Base-by-base conservation (phyloP, 495 filamentous ascomycete species). In the Geopyxis carbonaria region DNA sequence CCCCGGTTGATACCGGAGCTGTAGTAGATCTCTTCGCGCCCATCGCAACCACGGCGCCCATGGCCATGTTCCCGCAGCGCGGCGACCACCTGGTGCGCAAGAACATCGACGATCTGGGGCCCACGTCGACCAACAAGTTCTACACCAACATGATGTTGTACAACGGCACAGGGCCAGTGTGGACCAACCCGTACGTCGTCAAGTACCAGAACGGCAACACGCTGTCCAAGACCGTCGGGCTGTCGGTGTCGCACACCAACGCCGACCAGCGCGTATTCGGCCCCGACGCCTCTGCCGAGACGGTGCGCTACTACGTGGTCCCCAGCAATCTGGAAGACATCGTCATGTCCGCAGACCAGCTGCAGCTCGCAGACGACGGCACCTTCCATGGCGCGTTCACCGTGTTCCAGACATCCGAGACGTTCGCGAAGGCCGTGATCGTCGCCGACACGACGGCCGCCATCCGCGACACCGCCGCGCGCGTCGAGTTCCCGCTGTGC, bases 131-230 rank as follows among this genome's bases (percentile, higher is more conserved):
- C 25, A 29, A n/a, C 25, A 29, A 29, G 50, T 94, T 93, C 59
- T 91, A 91, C 50, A 72, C 72, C 37, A 89, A 87, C 29, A 74
- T 91, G 47, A 86, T 85, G 50, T 62, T 93, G 2, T 80, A 75
- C 3, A 67, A 59, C 34, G 84, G 89, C 57, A 68, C 61, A 3
- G 66, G 69, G 25, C 64, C 73, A 2, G 68, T 73, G 0, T 93
- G 78, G 64, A 78, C 80, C 2, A 77, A 89, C 57, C 86, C 86
- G 7, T 94, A 92, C 56, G 75, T 76, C 0, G 47, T 94, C 2
- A 56, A 67, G 19, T 94, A 84, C 85, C 8, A n/a, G n/a, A n/a
- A n/a, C n/a, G n/a, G 25, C 25, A 29, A 8, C 25, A n/a, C 8
- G 25, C 25, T 8, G n/a, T 29, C n/a, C 25, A 8, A 29, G n/a